Evolutionary conservation across 2,329 filamentous ascomycete species (phyloP).

Genomic region (Tolypocladium ovalisporum): DNA sequence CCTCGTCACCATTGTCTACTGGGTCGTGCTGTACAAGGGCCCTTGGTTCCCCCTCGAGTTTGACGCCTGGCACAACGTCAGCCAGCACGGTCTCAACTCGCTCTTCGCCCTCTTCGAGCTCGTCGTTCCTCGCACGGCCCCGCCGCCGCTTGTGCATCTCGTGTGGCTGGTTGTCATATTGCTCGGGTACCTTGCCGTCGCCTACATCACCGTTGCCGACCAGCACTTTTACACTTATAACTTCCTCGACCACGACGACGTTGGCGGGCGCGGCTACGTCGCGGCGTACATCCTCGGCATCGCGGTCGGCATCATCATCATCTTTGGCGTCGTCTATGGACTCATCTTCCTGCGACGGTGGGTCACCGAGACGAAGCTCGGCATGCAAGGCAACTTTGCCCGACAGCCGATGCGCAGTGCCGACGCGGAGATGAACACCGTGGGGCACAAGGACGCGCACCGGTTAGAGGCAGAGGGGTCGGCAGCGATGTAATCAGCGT

Average conservation of each 20-base stretch:
- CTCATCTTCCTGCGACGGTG: slow-evolving; percentile 39
- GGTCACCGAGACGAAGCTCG: slow-evolving; percentile 35
- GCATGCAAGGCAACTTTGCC: slow-evolving; percentile 30
- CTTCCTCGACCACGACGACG: slow-evolving; percentile 59
- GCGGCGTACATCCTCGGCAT: slow-evolving; percentile 55
- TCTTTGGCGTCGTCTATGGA: slow-evolving; percentile 41
- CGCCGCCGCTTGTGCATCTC: slow-evolving; percentile 52
- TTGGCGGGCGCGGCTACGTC: slow-evolving; percentile 36
- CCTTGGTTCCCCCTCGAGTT: slow-evolving; percentile 42
- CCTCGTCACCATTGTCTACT: slow-evolving; percentile 62
- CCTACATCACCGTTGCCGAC: slow-evolving; percentile 60
- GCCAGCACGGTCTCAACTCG: slow-evolving; percentile 65
- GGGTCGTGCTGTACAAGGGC: slow-evolving; percentile 46
- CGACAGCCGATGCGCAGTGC: slow-evolving; percentile 9
- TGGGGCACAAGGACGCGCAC: slow-evolving; percentile 2
- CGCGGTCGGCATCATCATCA: slow-evolving; percentile 36
- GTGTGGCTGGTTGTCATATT: slow-evolving; percentile 59
- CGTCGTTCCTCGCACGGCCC: slow-evolving; percentile 52
- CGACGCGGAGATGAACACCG: slow-evolving; percentile 16
- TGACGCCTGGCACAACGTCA: slow-evolving; percentile 54
- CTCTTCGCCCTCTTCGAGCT: slow-evolving; percentile 69
- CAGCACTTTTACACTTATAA: slow-evolving; percentile 66
- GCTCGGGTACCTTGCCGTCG: slow-evolving; percentile 59
- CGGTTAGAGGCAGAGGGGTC: slow-evolving; percentile 9
- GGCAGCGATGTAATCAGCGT: neutral